A percentile compares a stretch with the other conserved stretches of the same genome.
Conservation (phyloP, 371 early-diverging fungal genomes). For the Mucor racemosus region DNA sequence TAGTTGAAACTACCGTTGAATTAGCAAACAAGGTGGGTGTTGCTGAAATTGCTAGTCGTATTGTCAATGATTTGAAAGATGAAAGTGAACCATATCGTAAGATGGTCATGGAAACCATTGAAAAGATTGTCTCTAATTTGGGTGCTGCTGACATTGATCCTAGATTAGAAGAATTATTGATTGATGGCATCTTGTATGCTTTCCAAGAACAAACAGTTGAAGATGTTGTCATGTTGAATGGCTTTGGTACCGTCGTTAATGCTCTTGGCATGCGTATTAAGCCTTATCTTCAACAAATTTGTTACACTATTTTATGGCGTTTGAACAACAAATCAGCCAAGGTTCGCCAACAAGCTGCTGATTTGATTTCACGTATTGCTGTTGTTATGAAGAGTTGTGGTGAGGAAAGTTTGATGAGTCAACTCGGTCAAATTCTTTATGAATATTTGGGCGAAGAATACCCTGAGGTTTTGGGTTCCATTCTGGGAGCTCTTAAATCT, state of each 20-base stretch:
- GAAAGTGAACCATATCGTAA: conserved; percentile 93
- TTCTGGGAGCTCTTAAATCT: conserved; percentile 88
- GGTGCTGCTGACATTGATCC: conserved; percentile 93
- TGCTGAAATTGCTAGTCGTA: conserved; percentile 81
- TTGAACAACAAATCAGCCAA: conserved; percentile 96
- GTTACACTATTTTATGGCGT: conserved; percentile 94
- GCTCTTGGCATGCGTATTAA: conserved; percentile 88
- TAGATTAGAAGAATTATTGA: conserved; percentile 87
- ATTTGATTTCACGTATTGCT: conserved; percentile 92
- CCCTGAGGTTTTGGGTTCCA: conserved; percentile 96
- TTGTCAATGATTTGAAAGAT: conserved; percentile 93
- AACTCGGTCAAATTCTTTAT: conserved; percentile 90
- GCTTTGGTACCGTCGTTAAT: conserved; percentile 93
- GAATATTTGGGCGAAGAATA: conserved; percentile 99
- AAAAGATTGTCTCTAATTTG: conserved; percentile 76
- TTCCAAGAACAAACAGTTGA: conserved; percentile 97
- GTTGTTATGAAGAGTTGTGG: conserved; percentile 93
- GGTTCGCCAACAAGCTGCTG: conserved; percentile 97
- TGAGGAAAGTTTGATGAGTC: conserved; percentile 92
- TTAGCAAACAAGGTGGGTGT: conserved; percentile 93
- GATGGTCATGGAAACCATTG: conserved; percentile 97
- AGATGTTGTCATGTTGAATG: conserved; percentile 91
- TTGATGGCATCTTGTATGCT: conserved; percentile 95
- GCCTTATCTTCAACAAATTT: conserved; percentile 93
- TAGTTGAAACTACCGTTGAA: conserved; percentile 96